Evolutionary conservation across 176 grass and related monocot genomes (phyloP).

Genomic region (Miscanthus lutarioriparius): DNA sequence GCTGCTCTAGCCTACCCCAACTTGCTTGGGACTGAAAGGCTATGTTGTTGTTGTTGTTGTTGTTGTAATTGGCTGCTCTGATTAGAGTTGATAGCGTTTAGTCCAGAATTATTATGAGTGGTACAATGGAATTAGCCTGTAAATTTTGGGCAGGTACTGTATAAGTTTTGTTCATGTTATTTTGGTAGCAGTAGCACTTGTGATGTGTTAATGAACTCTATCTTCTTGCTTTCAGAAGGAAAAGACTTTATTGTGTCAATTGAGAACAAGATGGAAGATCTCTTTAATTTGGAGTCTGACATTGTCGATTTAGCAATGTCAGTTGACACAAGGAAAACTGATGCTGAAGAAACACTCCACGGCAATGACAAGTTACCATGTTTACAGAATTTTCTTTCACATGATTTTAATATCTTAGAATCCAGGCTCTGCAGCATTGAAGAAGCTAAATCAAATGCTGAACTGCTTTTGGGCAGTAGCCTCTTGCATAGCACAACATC

Average conservation of each 20-base stretch:
- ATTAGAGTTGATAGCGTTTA: background rate
- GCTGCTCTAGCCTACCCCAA: too few species aligned
- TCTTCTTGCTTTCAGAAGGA: slow-evolving; percentile 22
- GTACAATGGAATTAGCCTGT: background rate
- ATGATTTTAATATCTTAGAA: slow-evolving; percentile 44
- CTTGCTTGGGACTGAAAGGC: too few species aligned
- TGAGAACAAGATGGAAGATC: slow-evolving; percentile 49
- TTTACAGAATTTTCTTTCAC: background rate
- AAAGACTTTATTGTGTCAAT: slow-evolving; percentile 39
- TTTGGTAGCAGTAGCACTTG: background rate
- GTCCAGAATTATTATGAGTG: background rate
- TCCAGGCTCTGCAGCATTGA: slow-evolving; percentile 41
- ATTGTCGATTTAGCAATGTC: slow-evolving; percentile 39
- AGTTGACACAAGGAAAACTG: slow-evolving; percentile 10
- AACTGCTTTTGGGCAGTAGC: slow-evolving; percentile 46
- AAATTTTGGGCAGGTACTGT: background rate
- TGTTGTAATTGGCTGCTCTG: background rate
- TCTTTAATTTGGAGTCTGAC: slow-evolving; percentile 48
- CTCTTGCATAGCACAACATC: slow-evolving; percentile 2
- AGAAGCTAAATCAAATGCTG: slow-evolving; percentile 54
- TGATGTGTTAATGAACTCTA: background rate
- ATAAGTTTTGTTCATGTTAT: background rate
- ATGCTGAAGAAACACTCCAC: slow-evolving; percentile 16
- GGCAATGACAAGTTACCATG: background rate
- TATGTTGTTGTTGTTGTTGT: too few species aligned